Evolutionary conservation across 352 stramenopile species (phyloP), one percentile per base, ranked within the genome.

Genomic region (Phytophthora rubi): DNA sequence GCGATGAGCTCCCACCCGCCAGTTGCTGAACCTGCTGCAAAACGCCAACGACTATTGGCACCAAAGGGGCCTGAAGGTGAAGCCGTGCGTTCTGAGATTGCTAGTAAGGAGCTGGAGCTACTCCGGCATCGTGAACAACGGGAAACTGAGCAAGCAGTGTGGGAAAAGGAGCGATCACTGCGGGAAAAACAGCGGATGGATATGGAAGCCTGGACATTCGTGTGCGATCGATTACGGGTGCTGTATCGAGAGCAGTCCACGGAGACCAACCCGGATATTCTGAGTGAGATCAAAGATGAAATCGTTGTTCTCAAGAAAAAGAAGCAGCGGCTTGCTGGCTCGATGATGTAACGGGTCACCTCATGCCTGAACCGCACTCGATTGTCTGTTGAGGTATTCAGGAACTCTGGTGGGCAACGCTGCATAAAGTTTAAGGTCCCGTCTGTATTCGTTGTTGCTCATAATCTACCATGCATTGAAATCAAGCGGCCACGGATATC

Each of bases 291-390:
- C 45, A 53, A 75, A 26, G 73, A 81, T 51, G 73, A 81, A 33
- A 70, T 81, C 15, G 44, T 57, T 33, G 33, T 81, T 10, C 73
- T 81, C 49, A 78, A 78, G 70, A 78, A 63, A 52, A 81, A 76
- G 49, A 77, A 81, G 51, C 73, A 81, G 32, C 73, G 61, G 18
- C 65, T 81, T 54, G 62, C 70, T 16, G 44, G 52, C 18, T 54
- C 70, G 26, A 59, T 80, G 70, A 44, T 58, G 35, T 75, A 56
- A 63, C n/a, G 9, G 8, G 16, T 28, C 39, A 23, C 12, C 32
- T 15, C 42, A 12, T 9, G 33, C 4, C 42, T 48, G 16, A 10
- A n/a, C 16, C 16, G n/a, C 16, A 18, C 16, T 48, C 42, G 42
- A 48, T 48, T 21, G 42, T 23, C 15, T 48, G 42, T 42, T 42